These are phyloP conservation scores for Sphaerostilbella broomeana DNA, from an alignment of 2,329 filamentous ascomycete genomes.

Conservation along the genomic window DNA sequence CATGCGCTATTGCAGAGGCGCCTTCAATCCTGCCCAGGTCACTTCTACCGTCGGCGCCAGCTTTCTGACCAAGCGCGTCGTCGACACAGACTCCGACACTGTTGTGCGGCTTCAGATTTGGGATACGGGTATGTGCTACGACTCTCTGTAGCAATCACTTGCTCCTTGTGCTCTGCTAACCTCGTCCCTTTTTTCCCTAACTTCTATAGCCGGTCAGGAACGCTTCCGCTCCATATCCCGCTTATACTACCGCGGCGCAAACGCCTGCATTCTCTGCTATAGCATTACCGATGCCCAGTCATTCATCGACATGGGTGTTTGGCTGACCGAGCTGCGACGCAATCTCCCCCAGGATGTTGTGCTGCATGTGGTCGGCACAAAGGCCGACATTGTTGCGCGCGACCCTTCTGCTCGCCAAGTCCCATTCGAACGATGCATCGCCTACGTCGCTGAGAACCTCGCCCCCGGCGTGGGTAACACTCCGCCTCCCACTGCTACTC, in stretches of 20 bases:
- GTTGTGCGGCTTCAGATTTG: slow-evolving; percentile 89
- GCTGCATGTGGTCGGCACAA: slow-evolving; percentile 91
- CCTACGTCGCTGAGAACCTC: slow-evolving; percentile 88
- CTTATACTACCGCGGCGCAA: slow-evolving; percentile 92
- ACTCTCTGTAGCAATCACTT: no score
- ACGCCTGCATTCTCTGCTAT: slow-evolving; percentile 91
- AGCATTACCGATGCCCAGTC: slow-evolving; percentile 81
- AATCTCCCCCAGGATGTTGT: slow-evolving; percentile 75
- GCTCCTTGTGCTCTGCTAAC: slow-evolving; percentile 7
- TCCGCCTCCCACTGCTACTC: slow-evolving; percentile 57
- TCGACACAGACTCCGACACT: slow-evolving; percentile 79
- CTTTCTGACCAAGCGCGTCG: slow-evolving; percentile 71
- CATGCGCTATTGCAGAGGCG: slow-evolving; percentile 67
- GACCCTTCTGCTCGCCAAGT: slow-evolving; percentile 76
- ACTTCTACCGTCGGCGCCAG: slow-evolving; percentile 72
- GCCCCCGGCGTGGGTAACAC: slow-evolving; percentile 63
- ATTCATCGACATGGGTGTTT: slow-evolving; percentile 87
- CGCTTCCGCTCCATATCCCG: slow-evolving; percentile 90
- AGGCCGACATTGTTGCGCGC: slow-evolving; percentile 80
- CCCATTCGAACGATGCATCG: slow-evolving; percentile 91
- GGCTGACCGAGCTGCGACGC: slow-evolving; percentile 76
- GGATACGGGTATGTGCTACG: slow-evolving; percentile 67
- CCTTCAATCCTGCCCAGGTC: slow-evolving; percentile 58
- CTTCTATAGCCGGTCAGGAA: slow-evolving; percentile 68
- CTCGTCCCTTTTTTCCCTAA: slow-evolving; percentile 9